Evolutionary conservation across 352 stramenopile genomes (phyloP).

Genomic region (Phytopythium kandeliae): DNA sequence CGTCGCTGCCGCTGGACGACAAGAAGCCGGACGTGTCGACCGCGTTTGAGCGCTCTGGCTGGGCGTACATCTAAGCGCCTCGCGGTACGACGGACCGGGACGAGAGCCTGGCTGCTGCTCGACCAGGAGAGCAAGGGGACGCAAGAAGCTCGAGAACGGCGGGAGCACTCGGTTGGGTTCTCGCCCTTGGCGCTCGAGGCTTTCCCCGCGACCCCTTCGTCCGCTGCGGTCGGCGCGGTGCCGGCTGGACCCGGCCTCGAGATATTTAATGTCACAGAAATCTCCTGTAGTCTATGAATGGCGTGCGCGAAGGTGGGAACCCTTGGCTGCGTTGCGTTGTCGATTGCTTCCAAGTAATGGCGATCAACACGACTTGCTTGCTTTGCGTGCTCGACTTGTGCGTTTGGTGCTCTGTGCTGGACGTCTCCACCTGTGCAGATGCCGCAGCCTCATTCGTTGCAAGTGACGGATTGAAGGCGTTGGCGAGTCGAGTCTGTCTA

Average conservation of each 20-base stretch:
- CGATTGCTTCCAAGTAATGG: background rate
- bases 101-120: background rate
- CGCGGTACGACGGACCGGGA: background rate
- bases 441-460: too few species aligned
- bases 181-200: too few species aligned
- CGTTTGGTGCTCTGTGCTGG: background rate
- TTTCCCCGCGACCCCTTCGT: too few species aligned
- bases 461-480: too few species aligned
- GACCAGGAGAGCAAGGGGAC: background rate
- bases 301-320: slow-evolving; percentile 4
- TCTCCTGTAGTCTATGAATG: slow-evolving; percentile 5
- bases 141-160: too few species aligned
- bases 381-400: background rate
- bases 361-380: slow-evolving; percentile 8
- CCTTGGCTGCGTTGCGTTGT: slow-evolving; percentile 4
- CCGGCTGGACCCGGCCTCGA: background rate
- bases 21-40: slow-evolving; percentile 49
- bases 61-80: slow-evolving; percentile 57
- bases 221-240: too few species aligned
- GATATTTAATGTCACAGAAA: slow-evolving; percentile 9
- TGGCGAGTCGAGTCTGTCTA: too few species aligned
- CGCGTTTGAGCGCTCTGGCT: slow-evolving; percentile 73
- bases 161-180: too few species aligned
- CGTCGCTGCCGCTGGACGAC: slow-evolving; percentile 25
- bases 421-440: too few species aligned